Evolutionary conservation across 331 rosid species (phyloP).

Genomic region (Pyracantha coccinea): DNA sequence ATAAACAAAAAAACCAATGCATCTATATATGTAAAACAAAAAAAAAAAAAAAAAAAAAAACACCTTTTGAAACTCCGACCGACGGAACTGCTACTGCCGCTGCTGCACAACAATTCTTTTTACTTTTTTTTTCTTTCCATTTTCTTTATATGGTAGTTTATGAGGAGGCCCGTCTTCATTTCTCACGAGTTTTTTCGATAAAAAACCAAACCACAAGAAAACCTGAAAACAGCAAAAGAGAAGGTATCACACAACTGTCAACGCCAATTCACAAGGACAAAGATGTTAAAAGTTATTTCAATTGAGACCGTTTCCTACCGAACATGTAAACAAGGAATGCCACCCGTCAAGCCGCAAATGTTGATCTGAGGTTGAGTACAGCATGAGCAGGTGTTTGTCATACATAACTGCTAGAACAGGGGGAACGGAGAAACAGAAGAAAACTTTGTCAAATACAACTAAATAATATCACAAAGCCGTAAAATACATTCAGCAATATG

Average conservation of each 20-base stretch:
- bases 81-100: slow-evolving; percentile 16
- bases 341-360: slow-evolving; percentile 66
- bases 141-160: slow-evolving; percentile 21
- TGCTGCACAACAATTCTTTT: slow-evolving; percentile 35
- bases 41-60: neutral
- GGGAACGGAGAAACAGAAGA: neutral
- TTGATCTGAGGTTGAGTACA: slow-evolving; percentile 50
- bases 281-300: neutral
- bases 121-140: neutral
- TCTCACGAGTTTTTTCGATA: slow-evolving; percentile 53
- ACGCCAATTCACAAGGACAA: neutral
- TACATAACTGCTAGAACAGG: slow-evolving; percentile 38
- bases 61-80: slow-evolving; percentile 11
- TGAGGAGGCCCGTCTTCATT: slow-evolving; percentile 41
- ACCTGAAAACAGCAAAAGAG: slow-evolving; percentile 35
- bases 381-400: slow-evolving; percentile 68
- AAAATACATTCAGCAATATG: neutral
- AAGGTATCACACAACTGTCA: neutral
- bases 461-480: neutral
- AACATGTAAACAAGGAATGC: slow-evolving; percentile 50
- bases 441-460: neutral
- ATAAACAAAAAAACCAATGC: slow-evolving; percentile 10
- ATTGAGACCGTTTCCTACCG: slow-evolving; percentile 31
- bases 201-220: slow-evolving; percentile 55
- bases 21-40: slow-evolving; percentile 10